phyloP scores from a whole-genome alignment of 495 filamentous ascomycete genomes.

The Hypoxylon rickii region DNA sequence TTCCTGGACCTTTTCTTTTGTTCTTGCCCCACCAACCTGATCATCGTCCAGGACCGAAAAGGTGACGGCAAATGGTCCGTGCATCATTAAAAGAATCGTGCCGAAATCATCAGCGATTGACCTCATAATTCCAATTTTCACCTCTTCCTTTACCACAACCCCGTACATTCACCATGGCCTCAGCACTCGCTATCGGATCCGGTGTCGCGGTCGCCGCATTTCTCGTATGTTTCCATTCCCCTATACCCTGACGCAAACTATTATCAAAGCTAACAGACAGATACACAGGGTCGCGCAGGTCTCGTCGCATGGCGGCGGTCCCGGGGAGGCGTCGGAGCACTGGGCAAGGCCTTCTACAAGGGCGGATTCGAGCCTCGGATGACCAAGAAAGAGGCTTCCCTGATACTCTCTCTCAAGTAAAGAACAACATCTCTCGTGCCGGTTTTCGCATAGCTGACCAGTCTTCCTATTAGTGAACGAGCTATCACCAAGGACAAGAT shows the following conservation, averaged over 20 bases:
- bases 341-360: constrained; percentile 93
- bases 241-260: not conserved
- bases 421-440: constrained; percentile 29
- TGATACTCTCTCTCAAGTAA: constrained; percentile 91
- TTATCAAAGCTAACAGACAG: not conserved
- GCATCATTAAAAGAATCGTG: constrained; percentile 17
- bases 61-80: constrained; percentile 13
- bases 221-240: constrained; percentile 58
- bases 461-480: constrained; percentile 65
- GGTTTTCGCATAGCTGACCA: constrained; percentile 6
- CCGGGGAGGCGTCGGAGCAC: constrained; percentile 70
- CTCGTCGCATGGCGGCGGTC: constrained; percentile 85
- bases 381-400: constrained; percentile 84
- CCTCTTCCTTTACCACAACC: not conserved
- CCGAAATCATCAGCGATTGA: constrained; percentile 6
- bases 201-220: constrained; percentile 79
- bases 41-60: not conserved
- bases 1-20: not conserved
- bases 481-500: constrained; percentile 86
- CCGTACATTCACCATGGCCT: constrained; percentile 64
- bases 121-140: constrained; percentile 15
- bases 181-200: constrained; percentile 73
- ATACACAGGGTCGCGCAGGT: constrained; percentile 79
- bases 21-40: too few relatives aligned
- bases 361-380: constrained; percentile 95